Base-by-base conservation (phyloP, 176 grass and related monocot species). In the Typha latifolia region DNA sequence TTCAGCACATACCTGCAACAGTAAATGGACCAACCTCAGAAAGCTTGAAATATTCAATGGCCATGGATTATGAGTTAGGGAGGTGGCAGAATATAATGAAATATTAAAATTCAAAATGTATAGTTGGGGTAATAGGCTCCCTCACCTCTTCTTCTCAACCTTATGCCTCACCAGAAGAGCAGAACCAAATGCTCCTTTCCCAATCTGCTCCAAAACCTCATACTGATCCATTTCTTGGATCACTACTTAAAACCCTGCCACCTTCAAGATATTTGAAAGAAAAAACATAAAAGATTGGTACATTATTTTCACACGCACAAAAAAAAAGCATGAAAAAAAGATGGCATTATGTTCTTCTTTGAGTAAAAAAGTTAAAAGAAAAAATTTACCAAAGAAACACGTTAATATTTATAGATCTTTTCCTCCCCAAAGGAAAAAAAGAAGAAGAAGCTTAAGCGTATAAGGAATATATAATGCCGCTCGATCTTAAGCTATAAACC, bases 141-240 rank as follows among this genome's bases (percentile, higher is more conserved):
- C 81, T 84, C 78, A 99, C 94, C 77, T 99, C 76, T 93, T 99
- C 79, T 90, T 93, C 86, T 99, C 94, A 37, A 79, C 53, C 73
- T 87, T 99, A 82, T 99, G 94, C 74, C 84, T 87, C 67, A 99
- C 94, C 32, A 99, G 82, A 19, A 99, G 73, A 51, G 94, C 94
- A 47, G 94, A 99, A 52, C 94, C 94, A 57, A 99, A 99, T 67
- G 83, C 81, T 29, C 94, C 94, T 80, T 93, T 99, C 0, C 94
- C 94, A 77, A 99, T 99, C 81, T 93, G 94, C 79, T 99, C 94
- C 79, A 99, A 49, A 47, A 99, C 86, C 83, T 99, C 94, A 47
- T 99, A 99, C 55, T 85, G 86, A 78, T 99, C 94, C 94, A 92
- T 96, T 68, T 64, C 62, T 72, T 43, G 64, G 65, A 47, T 67